Evolutionary conservation across 371 early-diverging fungal species (phyloP).

Genomic region (Chytridium lagenaria): DNA sequence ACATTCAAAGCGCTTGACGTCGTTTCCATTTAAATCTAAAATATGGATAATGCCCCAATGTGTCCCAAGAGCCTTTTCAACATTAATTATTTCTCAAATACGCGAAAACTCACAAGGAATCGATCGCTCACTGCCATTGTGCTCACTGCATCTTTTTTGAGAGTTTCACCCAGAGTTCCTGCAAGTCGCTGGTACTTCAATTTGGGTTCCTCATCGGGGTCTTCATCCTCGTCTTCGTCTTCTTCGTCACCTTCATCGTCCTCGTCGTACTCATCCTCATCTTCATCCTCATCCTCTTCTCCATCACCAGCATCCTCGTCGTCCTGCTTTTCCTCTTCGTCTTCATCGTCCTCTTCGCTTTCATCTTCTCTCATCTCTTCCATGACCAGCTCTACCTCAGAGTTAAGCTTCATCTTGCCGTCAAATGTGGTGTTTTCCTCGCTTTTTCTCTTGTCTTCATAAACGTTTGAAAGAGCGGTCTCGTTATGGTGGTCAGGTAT

Average conservation of each 20-base stretch:
- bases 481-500: no score
- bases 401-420: no score
- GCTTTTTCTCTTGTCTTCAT: no score
- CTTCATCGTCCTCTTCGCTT: background rate
- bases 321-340: slow-evolving; percentile 68
- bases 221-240: slow-evolving; percentile 52
- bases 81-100: no score
- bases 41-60: slow-evolving; percentile 92
- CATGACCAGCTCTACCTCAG: background rate
- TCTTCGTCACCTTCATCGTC: slow-evolving; percentile 35
- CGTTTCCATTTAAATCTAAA: slow-evolving; percentile 90
- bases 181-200: slow-evolving; percentile 87
- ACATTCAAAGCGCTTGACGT: slow-evolving; percentile 73
- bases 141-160: slow-evolving; percentile 88
- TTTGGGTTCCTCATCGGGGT: slow-evolving; percentile 79
- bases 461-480: no score
- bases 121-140: slow-evolving; percentile 74
- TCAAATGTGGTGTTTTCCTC: no score
- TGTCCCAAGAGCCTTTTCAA: slow-evolving; percentile 92
- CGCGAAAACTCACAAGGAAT: slow-evolving; percentile 74
- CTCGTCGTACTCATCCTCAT: slow-evolving; percentile 24
- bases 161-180: slow-evolving; percentile 71
- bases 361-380: slow-evolving; percentile 11
- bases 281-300: slow-evolving; percentile 34
- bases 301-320: slow-evolving; percentile 60